phyloP scores from a whole-genome alignment of 129 eudicot species.

The Daucus carota region DH1_v3.0 NC_030383.2:7725001-7725500 shows the following conservation, averaged over 20 bases:
- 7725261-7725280: too few species aligned
- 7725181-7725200: neutral
- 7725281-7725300: neutral
- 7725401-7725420: too few species aligned
- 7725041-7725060: conserved; percentile 51
- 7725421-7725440: too few species aligned
- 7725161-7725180: neutral
- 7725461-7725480: too few species aligned
- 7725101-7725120: conserved; percentile 83
- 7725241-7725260: too few species aligned
- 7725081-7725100: conserved; percentile 77
- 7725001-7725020: neutral
- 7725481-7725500: too few species aligned
- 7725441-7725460: too few species aligned
- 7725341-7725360: neutral
- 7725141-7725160: conserved; percentile 44
- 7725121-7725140: conserved; percentile 69
- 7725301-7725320: neutral
- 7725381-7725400: too few species aligned
- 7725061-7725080: conserved; percentile 60
- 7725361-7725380: too few species aligned
- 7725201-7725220: neutral
- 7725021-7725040: neutral
- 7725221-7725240: neutral
- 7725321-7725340: neutral